Conservation (phyloP, 2,329 filamentous ascomycete species). For the Mycosphaerelloides madeirae region DNA sequence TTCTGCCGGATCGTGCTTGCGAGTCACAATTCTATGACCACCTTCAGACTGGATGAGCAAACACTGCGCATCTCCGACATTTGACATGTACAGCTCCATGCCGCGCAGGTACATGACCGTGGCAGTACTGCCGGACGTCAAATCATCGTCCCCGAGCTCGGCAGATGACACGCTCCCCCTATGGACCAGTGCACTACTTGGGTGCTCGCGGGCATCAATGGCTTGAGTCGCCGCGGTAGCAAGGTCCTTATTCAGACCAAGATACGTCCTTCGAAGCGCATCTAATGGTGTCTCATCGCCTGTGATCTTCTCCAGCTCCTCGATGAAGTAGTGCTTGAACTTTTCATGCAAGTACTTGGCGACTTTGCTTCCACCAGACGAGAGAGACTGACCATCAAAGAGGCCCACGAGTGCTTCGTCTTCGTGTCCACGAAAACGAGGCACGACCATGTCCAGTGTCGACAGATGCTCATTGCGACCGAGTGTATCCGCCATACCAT, state of each 20-base stretch:
- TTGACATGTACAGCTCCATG: constrained; percentile 88
- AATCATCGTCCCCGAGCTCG: constrained; percentile 80
- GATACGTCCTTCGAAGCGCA: constrained; percentile 78
- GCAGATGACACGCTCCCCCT: constrained; percentile 68
- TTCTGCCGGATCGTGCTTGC: constrained; percentile 90
- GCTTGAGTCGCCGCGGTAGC: constrained; percentile 78
- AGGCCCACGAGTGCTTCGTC: constrained; percentile 88
- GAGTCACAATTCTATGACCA: constrained; percentile 74
- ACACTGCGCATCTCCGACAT: constrained; percentile 93
- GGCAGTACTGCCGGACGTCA: constrained; percentile 84
- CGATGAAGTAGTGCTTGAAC: constrained; percentile 77
- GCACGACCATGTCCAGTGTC: constrained; percentile 91
- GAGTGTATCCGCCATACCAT: constrained; percentile 95
- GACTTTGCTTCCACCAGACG: constrained; percentile 86
- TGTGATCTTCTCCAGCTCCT: constrained; percentile 72
- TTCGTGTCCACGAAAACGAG: constrained; percentile 82
- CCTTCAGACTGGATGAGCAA: constrained; percentile 89
- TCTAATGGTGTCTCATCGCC: constrained; percentile 69
- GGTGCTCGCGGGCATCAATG: constrained; percentile 65
- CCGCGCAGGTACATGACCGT: constrained; percentile 86
- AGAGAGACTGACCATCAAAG: constrained; percentile 89
- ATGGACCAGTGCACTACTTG: constrained; percentile 51
- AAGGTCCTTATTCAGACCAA: constrained; percentile 89
- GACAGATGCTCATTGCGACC: constrained; percentile 92
- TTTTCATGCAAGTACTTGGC: constrained; percentile 96